Conservation (phyloP, 75 land plant genomes). For the Azolla pinnata region DNA sequence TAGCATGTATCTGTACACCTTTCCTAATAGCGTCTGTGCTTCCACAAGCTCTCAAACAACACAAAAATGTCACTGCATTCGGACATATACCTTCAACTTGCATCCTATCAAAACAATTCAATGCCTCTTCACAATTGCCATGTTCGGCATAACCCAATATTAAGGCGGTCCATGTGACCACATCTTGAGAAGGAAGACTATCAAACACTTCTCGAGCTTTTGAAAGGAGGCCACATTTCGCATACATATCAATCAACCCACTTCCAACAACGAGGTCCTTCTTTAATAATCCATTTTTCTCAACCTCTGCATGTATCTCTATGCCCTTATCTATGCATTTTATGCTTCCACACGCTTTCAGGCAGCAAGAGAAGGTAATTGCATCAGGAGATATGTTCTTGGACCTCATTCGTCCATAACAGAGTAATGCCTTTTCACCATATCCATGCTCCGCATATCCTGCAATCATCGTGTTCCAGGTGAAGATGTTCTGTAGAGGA, state of each 20-base stretch:
- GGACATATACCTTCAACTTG: no score
- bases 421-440: constrained; percentile 7
- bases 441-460: constrained; percentile 18
- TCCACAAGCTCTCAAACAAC: no score
- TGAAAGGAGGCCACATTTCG: constrained; percentile 42
- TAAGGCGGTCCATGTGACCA: no score
- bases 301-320: constrained; percentile 3
- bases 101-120: no score
- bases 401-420: constrained; percentile 6
- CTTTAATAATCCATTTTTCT: background rate
- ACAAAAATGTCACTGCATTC: no score
- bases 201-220: constrained; percentile 23
- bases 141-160: no score
- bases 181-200: no score
- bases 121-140: no score
- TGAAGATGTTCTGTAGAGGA: constrained; percentile 9
- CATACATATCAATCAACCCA: constrained; percentile 50
- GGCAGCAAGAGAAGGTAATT: constrained; percentile 4
- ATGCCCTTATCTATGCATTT: constrained; percentile 9
- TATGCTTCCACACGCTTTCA: constrained; percentile 11
- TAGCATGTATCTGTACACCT: no score
- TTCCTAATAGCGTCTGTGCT: no score
- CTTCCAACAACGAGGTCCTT: constrained; percentile 21
- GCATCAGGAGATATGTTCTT: constrained; percentile 4
- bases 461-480: constrained; percentile 20